Percentiles rank a stretch among this genome's conserved stretches.
Conservation (phyloP, 495 filamentous ascomycete genomes). For the Penicillium canariense region DNA sequence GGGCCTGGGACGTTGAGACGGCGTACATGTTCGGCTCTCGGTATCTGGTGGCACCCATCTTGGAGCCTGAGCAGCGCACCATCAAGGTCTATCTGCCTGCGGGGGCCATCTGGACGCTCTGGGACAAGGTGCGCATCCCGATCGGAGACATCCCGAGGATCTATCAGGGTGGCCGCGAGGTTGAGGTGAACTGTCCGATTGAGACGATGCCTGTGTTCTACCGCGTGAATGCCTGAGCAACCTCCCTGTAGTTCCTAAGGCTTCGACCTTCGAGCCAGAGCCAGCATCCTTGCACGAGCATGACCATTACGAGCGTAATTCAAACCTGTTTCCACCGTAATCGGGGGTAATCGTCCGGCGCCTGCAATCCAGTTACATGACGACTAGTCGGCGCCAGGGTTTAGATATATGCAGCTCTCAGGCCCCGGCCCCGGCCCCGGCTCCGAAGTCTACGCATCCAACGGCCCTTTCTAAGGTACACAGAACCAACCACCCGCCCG, state of each 20-base stretch:
- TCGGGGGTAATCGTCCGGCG: constrained; percentile 5
- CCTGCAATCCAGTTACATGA: constrained; percentile 9
- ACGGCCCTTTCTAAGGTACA: constrained; percentile 2
- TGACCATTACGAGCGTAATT: not conserved
- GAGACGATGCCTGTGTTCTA: constrained; percentile 51
- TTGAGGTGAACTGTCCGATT: constrained; percentile 47
- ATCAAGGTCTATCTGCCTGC: constrained; percentile 46
- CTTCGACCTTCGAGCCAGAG: no score
- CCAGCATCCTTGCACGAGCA: no score
- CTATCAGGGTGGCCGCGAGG: constrained; percentile 33
- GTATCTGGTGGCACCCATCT: constrained; percentile 53
- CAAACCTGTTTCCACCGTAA: constrained; percentile 1
- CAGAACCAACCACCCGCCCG: not conserved
- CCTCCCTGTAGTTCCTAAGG: no score
- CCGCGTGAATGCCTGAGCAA: constrained; percentile 12
- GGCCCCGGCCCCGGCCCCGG: constrained; percentile 1
- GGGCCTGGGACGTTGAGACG: constrained; percentile 49
- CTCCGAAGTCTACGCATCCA: constrained; percentile 3
- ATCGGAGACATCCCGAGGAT: constrained; percentile 7
- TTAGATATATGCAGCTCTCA: constrained; percentile 8
- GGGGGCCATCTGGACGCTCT: constrained; percentile 44
- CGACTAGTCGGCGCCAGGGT: constrained; percentile 4
- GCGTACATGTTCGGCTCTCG: constrained; percentile 55
- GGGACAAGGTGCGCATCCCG: constrained; percentile 19
- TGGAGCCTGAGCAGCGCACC: constrained; percentile 40